Percentiles rank a stretch among this genome's conserved stretches.
Evolutionary conservation across 2,329 filamentous ascomycete species (phyloP).

Genomic region (Aureobasidium sp.): DNA sequence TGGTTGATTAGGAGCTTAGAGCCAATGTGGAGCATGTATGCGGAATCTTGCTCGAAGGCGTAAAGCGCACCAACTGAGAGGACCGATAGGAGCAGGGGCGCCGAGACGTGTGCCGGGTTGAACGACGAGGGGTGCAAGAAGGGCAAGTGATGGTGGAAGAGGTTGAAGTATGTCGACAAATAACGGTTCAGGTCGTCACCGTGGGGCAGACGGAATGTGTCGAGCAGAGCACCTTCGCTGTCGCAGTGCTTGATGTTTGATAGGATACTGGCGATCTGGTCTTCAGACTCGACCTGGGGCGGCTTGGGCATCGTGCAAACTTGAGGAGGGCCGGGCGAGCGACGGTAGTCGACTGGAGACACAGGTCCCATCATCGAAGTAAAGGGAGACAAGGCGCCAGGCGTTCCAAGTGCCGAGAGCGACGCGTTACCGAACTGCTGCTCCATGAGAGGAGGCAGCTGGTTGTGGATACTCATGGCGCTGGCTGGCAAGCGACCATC

Average conservation of each 20-base stretch:
- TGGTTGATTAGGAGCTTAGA: conserved; percentile 96
- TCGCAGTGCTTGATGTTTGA: conserved; percentile 80
- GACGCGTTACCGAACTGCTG: conserved; percentile 59
- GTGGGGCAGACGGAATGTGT: conserved; percentile 81
- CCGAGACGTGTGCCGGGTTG: conserved; percentile 67
- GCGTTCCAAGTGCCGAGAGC: conserved; percentile 60
- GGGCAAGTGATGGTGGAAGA: conserved; percentile 94
- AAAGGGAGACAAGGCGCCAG: conserved; percentile 66
- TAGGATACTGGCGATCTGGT: conserved; percentile 75
- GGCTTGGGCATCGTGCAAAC: conserved; percentile 58
- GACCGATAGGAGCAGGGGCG: conserved; percentile 78
- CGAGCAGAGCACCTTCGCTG: conserved; percentile 71
- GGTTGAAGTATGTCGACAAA: conserved; percentile 88
- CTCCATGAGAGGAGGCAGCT: conserved; percentile 62
- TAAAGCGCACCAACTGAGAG: conserved; percentile 93
- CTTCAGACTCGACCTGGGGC: conserved; percentile 74
- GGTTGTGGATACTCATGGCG: conserved; percentile 29
- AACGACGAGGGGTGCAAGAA: conserved; percentile 93
- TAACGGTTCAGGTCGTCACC: conserved; percentile 80
- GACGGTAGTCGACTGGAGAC: conserved; percentile 60
- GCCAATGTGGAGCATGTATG: conserved; percentile 93
- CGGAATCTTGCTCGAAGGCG: conserved; percentile 93
- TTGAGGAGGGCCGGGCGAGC: conserved; percentile 61
- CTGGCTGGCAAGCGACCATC: conserved; percentile 44
- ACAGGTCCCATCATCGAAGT: conserved; percentile 59